Percentiles rank a stretch among this genome's conserved stretches.
phyloP scores from a whole-genome alignment of 208 protist species.

The Acanthamoeba polyphaga region DNA sequence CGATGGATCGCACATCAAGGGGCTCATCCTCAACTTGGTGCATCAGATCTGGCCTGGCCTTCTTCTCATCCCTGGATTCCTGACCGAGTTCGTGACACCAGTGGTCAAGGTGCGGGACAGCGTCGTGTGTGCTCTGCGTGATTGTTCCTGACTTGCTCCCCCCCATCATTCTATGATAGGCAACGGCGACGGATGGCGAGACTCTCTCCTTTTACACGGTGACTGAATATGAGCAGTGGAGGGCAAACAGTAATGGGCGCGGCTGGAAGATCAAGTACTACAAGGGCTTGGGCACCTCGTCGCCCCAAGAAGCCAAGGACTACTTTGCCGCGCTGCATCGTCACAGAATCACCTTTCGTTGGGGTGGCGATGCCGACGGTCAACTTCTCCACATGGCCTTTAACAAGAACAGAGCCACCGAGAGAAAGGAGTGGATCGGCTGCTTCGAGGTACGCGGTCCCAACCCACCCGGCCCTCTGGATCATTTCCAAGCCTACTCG shows the following conservation, averaged over 20 bases:
- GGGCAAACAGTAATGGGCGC: constrained; percentile 85
- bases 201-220: constrained; percentile 99
- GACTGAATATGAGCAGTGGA: constrained; percentile 97
- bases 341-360: constrained; percentile 97
- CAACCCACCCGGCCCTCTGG: no score
- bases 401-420: constrained; percentile 97
- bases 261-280: constrained; percentile 99
- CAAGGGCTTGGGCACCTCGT: constrained; percentile 97
- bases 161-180: no score
- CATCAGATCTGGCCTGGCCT: constrained; percentile 99
- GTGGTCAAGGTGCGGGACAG: constrained; percentile 99
- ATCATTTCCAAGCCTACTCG: not conserved
- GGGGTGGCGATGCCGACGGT: constrained; percentile 91
- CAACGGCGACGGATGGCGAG: no score
- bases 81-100: constrained; percentile 99
- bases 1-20: constrained; percentile 99
- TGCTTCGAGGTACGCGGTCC: constrained; percentile 89
- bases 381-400: constrained; percentile 99
- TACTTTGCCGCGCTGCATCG: constrained; percentile 99
- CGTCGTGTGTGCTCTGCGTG: not conserved
- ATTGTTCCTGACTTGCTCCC: no score
- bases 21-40: constrained; percentile 99
- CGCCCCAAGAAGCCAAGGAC: constrained; percentile 98
- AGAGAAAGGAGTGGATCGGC: constrained; percentile 99
- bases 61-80: constrained; percentile 96